Conservation (phyloP, 768 basidiomycete genomes). For the Rhizopogon vinicolor region DNA sequence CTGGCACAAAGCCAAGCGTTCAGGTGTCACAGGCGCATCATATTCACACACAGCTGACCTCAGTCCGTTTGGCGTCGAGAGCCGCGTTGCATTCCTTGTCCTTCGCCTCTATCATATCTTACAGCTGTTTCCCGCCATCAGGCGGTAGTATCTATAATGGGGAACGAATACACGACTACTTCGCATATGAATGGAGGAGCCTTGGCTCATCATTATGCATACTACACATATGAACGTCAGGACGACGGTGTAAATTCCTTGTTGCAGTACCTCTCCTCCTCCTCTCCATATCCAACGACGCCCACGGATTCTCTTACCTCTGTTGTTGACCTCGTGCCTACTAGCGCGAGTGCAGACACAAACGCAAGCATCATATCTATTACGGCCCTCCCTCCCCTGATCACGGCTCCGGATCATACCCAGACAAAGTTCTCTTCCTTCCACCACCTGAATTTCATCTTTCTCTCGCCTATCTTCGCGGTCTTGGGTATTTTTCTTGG, state of each 20-base stretch:
- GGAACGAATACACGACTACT: background rate
- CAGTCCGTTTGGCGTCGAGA: constrained; percentile 59
- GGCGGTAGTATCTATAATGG: constrained; percentile 16
- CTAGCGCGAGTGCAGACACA: constrained; percentile 7
- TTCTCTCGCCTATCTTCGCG: constrained; percentile 22
- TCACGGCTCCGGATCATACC: constrained; percentile 8
- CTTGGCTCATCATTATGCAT: constrained; percentile 1
- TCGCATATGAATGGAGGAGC: constrained; percentile 3
- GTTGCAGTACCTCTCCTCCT: background rate
- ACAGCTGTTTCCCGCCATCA: background rate
- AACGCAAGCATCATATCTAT: constrained; percentile 26
- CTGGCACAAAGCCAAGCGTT: constrained; percentile 70
- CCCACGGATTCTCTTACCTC: background rate
- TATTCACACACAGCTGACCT: constrained; percentile 67
- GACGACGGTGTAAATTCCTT: background rate
- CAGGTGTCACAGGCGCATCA: constrained; percentile 64
- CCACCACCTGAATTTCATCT: constrained; percentile 20
- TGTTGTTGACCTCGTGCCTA: background rate
- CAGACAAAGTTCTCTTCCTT: constrained; percentile 16
- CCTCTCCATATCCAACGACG: background rate
- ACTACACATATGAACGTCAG: background rate
- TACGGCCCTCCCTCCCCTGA: constrained; percentile 25
- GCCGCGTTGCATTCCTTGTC: constrained; percentile 39
- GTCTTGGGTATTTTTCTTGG: constrained; percentile 22
- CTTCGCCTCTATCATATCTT: constrained; percentile 28